phyloP scores from a whole-genome alignment of 1,139 yeast species.

The Debaryomycetaceae sp. region DNA sequence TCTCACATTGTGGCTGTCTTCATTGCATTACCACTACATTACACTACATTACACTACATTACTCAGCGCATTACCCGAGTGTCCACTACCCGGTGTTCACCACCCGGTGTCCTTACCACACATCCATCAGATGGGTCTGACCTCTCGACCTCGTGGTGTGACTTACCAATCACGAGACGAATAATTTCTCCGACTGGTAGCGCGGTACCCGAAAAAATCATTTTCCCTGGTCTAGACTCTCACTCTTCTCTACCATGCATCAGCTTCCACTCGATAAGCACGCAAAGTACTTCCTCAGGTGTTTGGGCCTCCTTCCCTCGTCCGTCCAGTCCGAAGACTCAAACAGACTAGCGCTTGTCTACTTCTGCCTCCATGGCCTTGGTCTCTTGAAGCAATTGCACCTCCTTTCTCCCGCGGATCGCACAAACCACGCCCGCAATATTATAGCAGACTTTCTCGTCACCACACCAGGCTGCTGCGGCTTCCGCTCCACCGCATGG shows the following conservation, averaged over 20 bases:
- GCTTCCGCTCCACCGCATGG: slow-evolving; percentile 8
- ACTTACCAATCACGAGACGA: no score
- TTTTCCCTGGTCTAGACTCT: no score
- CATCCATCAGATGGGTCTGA: no score
- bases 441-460: slow-evolving; percentile 35
- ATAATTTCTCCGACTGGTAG: no score
- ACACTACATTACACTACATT: no score
- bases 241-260: neutral
- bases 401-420: slow-evolving; percentile 13
- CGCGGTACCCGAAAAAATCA: no score
- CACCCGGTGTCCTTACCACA: no score
- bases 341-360: slow-evolving; percentile 52
- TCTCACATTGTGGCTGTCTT: no score
- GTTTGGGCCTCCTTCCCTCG: slow-evolving; percentile 41
- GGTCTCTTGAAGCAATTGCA: slow-evolving; percentile 35
- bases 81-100: no score
- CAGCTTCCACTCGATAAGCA: slow-evolving; percentile 22
- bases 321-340: slow-evolving; percentile 49
- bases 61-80: no score
- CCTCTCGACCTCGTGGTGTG: neutral
- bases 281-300: slow-evolving; percentile 38
- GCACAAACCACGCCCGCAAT: slow-evolving; percentile 27
- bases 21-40: no score
- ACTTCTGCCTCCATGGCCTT: slow-evolving; percentile 58
- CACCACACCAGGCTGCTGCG: slow-evolving; percentile 23